Conservation (phyloP, 768 basidiomycete species). For the Neoboletus magnificus region DNA sequence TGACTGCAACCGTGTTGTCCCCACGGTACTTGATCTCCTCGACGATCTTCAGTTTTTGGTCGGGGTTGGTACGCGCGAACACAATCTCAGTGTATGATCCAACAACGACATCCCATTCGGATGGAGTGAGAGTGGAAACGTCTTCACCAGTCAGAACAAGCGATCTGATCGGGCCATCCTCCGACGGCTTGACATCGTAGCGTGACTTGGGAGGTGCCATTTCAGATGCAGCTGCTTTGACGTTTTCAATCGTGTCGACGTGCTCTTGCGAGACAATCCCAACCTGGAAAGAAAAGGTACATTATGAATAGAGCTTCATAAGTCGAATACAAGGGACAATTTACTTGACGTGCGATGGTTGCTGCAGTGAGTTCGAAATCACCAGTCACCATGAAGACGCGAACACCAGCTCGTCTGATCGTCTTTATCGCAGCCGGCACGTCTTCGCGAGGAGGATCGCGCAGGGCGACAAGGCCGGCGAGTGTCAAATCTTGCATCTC, state of each 20-base stretch:
- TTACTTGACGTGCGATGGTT: conserved; percentile 48
- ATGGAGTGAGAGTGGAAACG: conserved; percentile 32
- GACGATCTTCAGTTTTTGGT: conserved; percentile 58
- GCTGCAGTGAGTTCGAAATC: conserved; percentile 54
- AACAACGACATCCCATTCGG: conserved; percentile 40
- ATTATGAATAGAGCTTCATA: not conserved
- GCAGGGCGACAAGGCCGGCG: conserved; percentile 51
- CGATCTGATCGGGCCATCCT: conserved; percentile 36
- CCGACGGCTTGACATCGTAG: conserved; percentile 33
- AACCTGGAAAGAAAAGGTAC: conserved; percentile 28
- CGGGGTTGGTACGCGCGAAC: conserved; percentile 54
- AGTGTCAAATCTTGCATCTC: conserved; percentile 41
- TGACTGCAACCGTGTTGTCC: conserved; percentile 48
- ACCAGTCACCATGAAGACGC: conserved; percentile 57
- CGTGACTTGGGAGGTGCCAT: conserved; percentile 14
- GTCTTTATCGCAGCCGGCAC: conserved; percentile 44
- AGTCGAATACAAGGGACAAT: not conserved
- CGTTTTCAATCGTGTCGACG: conserved; percentile 33
- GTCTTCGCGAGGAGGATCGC: conserved; percentile 57
- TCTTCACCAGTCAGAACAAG: conserved; percentile 48
- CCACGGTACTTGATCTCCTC: conserved; percentile 48
- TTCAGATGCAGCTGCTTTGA: conserved; percentile 18
- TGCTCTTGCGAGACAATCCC: conserved; percentile 41
- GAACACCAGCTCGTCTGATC: conserved; percentile 49
- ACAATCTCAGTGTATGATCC: conserved; percentile 43